Base-by-base conservation (phyloP, 2,329 filamentous ascomycete genomes). In the Sporothrix globosa region DNA sequence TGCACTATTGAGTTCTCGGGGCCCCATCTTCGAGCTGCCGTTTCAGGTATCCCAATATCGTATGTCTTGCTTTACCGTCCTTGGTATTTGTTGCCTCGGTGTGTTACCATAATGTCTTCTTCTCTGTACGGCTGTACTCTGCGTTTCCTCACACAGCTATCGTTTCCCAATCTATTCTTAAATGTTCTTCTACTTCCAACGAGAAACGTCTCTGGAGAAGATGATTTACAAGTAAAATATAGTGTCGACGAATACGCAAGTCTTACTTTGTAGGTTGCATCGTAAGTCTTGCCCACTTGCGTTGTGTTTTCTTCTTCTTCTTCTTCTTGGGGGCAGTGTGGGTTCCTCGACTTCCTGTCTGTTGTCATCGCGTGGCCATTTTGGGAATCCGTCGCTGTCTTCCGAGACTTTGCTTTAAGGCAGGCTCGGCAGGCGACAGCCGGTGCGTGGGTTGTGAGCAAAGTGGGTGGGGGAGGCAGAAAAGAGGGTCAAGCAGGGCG, bases 381-480 rank as follows among this genome's bases (percentile, higher is more conserved):
- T 30, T 30, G 27, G 27, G 30, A 39, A 58, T n/a, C 30, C 3
- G 21, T 30, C 56, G 27, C 27, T 27, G 27, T 27, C 27, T 27
- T 27, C n/a, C n/a, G n/a, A n/a, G n/a, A n/a, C n/a, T n/a, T n/a
- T n/a, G n/a, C n/a, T n/a, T n/a, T n/a, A n/a, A n/a, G n/a, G n/a
- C n/a, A n/a, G n/a, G n/a, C n/a, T n/a, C n/a, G n/a, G n/a, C n/a
- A n/a, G n/a, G n/a, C n/a, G n/a, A n/a, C n/a, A n/a, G n/a, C n/a
- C n/a, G n/a, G n/a, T n/a, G n/a, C n/a, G 39, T 61, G 58, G 58
- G 58, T 61, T 61, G 58, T 61, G 39, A 34, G 13, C 27, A 27
- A 27, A 2, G 30, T 58, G 54, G 54, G 39, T 41, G 39, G 54
- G 52, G 52, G 11, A 65, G n/a, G 30, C 9, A 50, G n/a, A 30